Base-by-base conservation (phyloP, 139 green algal species). In the Monoraphidium neglectum region DNA sequence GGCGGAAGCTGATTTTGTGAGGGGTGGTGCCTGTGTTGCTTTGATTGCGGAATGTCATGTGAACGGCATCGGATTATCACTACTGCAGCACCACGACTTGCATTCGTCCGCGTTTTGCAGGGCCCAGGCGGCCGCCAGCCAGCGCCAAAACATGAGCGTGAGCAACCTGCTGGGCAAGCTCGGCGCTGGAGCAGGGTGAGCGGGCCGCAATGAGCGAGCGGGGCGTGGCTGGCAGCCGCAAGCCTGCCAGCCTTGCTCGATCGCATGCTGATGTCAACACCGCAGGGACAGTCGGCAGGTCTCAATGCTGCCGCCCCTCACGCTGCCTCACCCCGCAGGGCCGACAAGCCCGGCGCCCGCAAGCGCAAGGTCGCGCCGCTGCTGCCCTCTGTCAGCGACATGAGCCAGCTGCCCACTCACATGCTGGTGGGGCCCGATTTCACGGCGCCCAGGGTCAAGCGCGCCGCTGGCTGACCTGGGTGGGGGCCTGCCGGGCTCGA, bases 321-420 rank as follows among this genome's bases (percentile, higher is more conserved):
- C 28, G 40, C 68, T 30, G 8, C 54, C 4, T 23, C 12, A 28
- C 23, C 23, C 54, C 23, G 54, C 54, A 62, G 54, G 12, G 54
- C 24, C 23, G 54, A 12, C 54, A 62, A 62, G 23, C 24, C 24
- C 10, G 24, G n/a, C 46, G 8, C 26, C 46, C 10, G 51, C 26
- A 30, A 32, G 4, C 12, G 62, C 51, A 35, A 18, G n/a, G 46
- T 64, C 2, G 13, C 24, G 51, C 53, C 72, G 38, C 6, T 51
- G 28, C 64, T 80, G 51, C 54, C 47, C 16, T 74, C 72, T 37
- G 37, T 60, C 33, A 80, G 74, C 37, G 64, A 53, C 0, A 65
- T 61, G n/a, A 80, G 63, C 33, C 15, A 49, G 2, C 57, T 53
- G 3, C 47, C n/a, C 1, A 49, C 74, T 10, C 18, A 43, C 36